Evolutionary conservation across 2,329 filamentous ascomycete genomes (phyloP).

Genomic region (Dothideomycetidae sp.): DNA sequence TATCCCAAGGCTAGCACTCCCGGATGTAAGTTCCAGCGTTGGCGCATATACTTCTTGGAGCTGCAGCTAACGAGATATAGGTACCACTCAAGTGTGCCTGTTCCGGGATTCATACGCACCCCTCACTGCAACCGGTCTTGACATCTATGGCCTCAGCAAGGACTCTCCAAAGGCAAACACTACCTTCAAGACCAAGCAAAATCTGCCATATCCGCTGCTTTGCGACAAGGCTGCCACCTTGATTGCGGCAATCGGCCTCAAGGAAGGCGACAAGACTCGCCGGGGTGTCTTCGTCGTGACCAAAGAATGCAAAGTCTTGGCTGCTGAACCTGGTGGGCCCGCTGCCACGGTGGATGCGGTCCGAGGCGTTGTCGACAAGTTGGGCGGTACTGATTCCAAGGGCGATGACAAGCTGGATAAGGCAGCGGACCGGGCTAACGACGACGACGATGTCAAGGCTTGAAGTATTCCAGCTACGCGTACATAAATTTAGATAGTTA

Average conservation of each 20-base stretch:
- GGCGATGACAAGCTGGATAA: conserved; percentile 21
- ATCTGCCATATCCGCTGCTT: conserved; percentile 72
- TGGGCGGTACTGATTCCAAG: conserved; percentile 19
- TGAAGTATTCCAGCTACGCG: no score
- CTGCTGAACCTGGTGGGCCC: conserved; percentile 61
- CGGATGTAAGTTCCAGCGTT: conserved; percentile 61
- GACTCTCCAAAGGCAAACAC: conserved; percentile 88
- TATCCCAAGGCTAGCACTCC: conserved; percentile 92
- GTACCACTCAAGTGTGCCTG: conserved; percentile 82
- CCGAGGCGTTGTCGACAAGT: conserved; percentile 49
- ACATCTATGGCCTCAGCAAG: conserved; percentile 78
- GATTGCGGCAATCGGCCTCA: conserved; percentile 76
- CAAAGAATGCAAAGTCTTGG: conserved; percentile 57
- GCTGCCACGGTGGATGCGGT: conserved; percentile 64
- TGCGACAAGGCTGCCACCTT: conserved; percentile 65
- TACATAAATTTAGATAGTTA: no score
- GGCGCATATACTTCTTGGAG: conserved; percentile 12
- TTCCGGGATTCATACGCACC: conserved; percentile 76
- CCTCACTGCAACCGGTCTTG: conserved; percentile 63
- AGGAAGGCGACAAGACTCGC: conserved; percentile 72
- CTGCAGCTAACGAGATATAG: conserved; percentile 38
- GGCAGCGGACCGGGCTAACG: conserved; percentile 20
- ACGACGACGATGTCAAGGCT: conserved; percentile 16
- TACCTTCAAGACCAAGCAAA: conserved; percentile 83
- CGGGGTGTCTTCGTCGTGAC: conserved; percentile 74